Conservation (phyloP, 1,139 yeast genomes). For the Diutina ranongensis region DNA sequence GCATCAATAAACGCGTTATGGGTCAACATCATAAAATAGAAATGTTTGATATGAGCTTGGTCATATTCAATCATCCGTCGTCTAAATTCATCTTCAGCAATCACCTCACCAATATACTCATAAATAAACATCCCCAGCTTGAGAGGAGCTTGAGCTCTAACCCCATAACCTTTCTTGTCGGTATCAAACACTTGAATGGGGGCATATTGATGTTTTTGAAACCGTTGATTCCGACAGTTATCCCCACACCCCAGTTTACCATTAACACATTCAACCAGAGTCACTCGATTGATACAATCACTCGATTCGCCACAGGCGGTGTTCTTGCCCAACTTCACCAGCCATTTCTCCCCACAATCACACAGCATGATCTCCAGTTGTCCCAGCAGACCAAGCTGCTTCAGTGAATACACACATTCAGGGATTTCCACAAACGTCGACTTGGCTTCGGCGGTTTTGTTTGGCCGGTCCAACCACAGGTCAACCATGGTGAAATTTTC, state of each 20-base stretch:
- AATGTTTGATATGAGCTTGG: conserved; percentile 62
- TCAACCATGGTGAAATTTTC: background rate
- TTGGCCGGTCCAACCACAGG: conserved; percentile 3
- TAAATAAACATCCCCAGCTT: conserved; percentile 59
- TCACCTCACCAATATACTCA: conserved; percentile 92
- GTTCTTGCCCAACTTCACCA: conserved; percentile 26
- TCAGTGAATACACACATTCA: conserved; percentile 51
- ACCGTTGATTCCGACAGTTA: conserved; percentile 77
- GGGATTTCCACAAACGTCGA: conserved; percentile 33
- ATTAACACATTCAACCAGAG: conserved; percentile 83
- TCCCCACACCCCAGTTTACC: conserved; percentile 66
- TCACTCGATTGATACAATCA: conserved; percentile 83
- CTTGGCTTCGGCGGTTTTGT: conserved; percentile 6
- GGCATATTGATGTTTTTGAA: conserved; percentile 67
- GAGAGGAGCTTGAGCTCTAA: conserved; percentile 56
- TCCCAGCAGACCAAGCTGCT: conserved; percentile 53
- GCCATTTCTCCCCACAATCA: conserved; percentile 58
- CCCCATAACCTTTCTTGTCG: conserved; percentile 80
- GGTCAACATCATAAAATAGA: conserved; percentile 95
- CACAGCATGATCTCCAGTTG: conserved; percentile 73
- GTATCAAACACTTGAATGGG: conserved; percentile 68
- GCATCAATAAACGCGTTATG: conserved; percentile 93
- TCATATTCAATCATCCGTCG: conserved; percentile 69
- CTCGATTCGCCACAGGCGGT: conserved; percentile 77
- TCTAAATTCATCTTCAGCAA: conserved; percentile 63